Base-by-base conservation (phyloP, 1,284 basidiomycete genomes). In the Tilletia indica region DNA sequence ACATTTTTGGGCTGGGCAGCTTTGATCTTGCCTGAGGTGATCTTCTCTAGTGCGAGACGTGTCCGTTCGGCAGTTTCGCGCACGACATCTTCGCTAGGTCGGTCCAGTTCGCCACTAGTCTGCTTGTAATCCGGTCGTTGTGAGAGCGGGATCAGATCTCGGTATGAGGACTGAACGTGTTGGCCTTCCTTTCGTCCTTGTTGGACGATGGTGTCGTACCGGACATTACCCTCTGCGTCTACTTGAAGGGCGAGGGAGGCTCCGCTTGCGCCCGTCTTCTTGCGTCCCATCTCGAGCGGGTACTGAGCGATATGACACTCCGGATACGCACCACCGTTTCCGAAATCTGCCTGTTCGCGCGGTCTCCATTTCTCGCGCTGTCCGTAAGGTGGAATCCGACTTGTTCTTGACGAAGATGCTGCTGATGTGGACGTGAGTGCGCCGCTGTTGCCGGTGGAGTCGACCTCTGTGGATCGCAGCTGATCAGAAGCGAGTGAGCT, bases 231-330 rank as follows among this genome's bases (percentile, higher is more conserved):
- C 83, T 98, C 94, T 70, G 89, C 90, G 82, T 99, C 97, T 12
- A 98, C 95, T 87, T 97, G 95, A 2, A 99, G 89, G 9, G 97
- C 94, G 9, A 99, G 89, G 0, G 95, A 97, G 79, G 94, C 94
- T 6, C 94, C 94, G 31, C 92, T 90, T 2, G 91, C 51, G 31
- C 73, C 69, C n/a, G 94, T 76, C 45, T 78, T 94, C 88, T 96
- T 97, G 85, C 90, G 89, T 69, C 96, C 96, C 89, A 99, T 91
- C 75, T 94, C 93, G 76, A 97, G 85, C 6, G 96, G 96, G 86
- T 97, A 99, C 84, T 99, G 96, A 12, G 96, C 96, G 71, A 97
- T 87, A 87, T 96, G 94, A 85, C 95, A 97, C 87, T 99, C 96
- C 0, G 97, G 96, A 86, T 93, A 99, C 69, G 95, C 89, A 78